phyloP scores from a whole-genome alignment of 2,329 filamentous ascomycete species.

The Aspergillus sp. region DNA sequence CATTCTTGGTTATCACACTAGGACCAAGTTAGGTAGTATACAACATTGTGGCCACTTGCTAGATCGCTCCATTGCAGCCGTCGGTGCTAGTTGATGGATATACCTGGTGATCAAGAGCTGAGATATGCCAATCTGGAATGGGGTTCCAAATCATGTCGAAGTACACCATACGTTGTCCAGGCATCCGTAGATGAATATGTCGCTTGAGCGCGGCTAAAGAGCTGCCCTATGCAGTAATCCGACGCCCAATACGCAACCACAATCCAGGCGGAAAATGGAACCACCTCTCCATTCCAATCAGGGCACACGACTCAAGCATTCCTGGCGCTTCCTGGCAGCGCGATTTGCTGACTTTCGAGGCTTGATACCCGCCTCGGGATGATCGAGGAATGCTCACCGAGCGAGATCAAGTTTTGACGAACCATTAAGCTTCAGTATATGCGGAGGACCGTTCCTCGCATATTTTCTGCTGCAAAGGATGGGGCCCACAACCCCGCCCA shows the following conservation, averaged over 20 bases:
- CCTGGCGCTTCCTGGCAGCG: not conserved
- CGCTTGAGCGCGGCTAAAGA: not conserved
- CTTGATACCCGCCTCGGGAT: not conserved
- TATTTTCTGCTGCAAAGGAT: not conserved
- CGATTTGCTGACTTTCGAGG: not conserved
- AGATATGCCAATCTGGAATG: too few species aligned
- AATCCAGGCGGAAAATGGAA: not conserved
- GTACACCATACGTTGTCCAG: too few species aligned
- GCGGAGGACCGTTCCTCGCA: not conserved
- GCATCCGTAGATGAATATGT: too few species aligned
- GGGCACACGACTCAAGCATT: not conserved
- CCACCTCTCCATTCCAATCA: not conserved
- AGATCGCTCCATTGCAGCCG: too few species aligned
- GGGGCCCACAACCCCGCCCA: not conserved
- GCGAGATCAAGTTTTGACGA: not conserved
- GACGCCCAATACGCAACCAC: not conserved
- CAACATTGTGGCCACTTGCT: not conserved
- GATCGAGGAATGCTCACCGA: slow-evolving; percentile 1
- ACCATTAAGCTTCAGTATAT: not conserved
- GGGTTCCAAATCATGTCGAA: too few species aligned
- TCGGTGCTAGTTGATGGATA: too few species aligned
- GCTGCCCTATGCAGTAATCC: not conserved
- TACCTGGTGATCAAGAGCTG: too few species aligned
- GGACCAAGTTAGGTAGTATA: not conserved
- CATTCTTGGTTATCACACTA: not conserved